Evolutionary conservation across 176 grass and related monocot species (phyloP), one percentile per base, ranked within the genome.

Genomic region (Pontederia paniculata): DNA sequence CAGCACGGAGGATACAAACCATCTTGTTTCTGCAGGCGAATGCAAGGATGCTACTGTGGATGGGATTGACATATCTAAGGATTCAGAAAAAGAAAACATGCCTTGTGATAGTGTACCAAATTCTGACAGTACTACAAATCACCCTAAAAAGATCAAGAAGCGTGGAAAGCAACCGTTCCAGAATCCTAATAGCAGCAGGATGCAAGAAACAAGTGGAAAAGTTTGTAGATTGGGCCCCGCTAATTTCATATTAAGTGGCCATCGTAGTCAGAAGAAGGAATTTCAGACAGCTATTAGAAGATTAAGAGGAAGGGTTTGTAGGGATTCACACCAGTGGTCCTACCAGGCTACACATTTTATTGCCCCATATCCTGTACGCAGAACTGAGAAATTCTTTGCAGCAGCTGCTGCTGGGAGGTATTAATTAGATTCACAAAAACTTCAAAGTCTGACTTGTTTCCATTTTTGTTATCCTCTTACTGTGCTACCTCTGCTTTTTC

Each of bases 381-480:
- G 85, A 79, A 96, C 82, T 20, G 90, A 96, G 45, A 89, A 96
- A 71, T 89, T 96, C 71, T 96, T 96, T 60, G 85, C 90, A 74
- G 79, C 90, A 23, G 79, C 85, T 57, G 82, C 90, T 42, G 70
- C 79, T 54, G 90, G 90, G 78, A 89, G 79, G 90, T 89, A n/a
- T n/a, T n/a, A n/a, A n/a, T n/a, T n/a, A n/a, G n/a, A n/a, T n/a
- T n/a, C n/a, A n/a, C n/a, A n/a, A n/a, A n/a, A n/a, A n/a, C n/a
- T n/a, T n/a, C n/a, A n/a, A n/a, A n/a, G n/a, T n/a, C n/a, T n/a
- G n/a, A n/a, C n/a, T n/a, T n/a, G n/a, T n/a, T n/a, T n/a, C n/a
- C n/a, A n/a, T n/a, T n/a, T n/a, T n/a, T n/a, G n/a, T n/a, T n/a
- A n/a, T n/a, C n/a, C n/a, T n/a, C n/a, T n/a, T n/a, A n/a, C 17